Evolutionary conservation across 225 moss, liverwort and hornwort species (phyloP).

Genomic region (Polytrichum formosum): DNA sequence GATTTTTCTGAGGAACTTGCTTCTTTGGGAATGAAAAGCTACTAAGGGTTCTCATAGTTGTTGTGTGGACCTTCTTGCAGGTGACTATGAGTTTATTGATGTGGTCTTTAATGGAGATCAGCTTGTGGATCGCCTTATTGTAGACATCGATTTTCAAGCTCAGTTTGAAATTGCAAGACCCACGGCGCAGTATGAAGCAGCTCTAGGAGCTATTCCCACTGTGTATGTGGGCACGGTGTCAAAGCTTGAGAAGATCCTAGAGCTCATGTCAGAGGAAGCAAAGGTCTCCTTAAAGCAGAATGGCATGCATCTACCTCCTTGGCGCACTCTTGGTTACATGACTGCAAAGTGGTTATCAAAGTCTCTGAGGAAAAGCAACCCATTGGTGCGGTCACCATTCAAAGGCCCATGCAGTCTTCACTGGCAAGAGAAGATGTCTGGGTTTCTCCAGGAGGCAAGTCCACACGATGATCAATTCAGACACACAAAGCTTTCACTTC

Average conservation of each 20-base stretch:
- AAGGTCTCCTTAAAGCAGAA: slow-evolving; percentile 66
- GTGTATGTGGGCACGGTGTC: slow-evolving; percentile 59
- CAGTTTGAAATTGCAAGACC: slow-evolving; percentile 88
- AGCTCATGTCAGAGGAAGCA: slow-evolving; percentile 75
- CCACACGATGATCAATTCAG: slow-evolving; percentile 40
- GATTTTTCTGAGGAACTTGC: no score
- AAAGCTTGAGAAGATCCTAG: slow-evolving; percentile 59
- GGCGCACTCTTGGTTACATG: slow-evolving; percentile 85
- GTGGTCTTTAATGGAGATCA: slow-evolving; percentile 40
- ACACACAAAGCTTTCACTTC: slow-evolving; percentile 38
- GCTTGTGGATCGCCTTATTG: slow-evolving; percentile 38
- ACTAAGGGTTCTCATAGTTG: no score
- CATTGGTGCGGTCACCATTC: not conserved
- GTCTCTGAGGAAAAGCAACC: slow-evolving; percentile 26
- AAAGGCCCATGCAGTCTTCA: slow-evolving; percentile 30
- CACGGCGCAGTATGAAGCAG: slow-evolving; percentile 45
- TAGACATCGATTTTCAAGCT: slow-evolving; percentile 69
- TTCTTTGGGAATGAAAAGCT: no score
- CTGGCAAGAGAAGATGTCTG: slow-evolving; percentile 17
- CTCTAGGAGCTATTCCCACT: slow-evolving; percentile 51
- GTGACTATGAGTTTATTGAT: slow-evolving; percentile 75
- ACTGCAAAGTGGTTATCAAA: slow-evolving; percentile 72
- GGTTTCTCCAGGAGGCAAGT: slow-evolving; percentile 13
- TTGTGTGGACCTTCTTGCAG: slow-evolving; percentile 18
- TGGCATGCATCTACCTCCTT: slow-evolving; percentile 75